Evolutionary conservation across 768 basidiomycete genomes (phyloP).

Genomic region (Kwoniella sp.): DNA sequence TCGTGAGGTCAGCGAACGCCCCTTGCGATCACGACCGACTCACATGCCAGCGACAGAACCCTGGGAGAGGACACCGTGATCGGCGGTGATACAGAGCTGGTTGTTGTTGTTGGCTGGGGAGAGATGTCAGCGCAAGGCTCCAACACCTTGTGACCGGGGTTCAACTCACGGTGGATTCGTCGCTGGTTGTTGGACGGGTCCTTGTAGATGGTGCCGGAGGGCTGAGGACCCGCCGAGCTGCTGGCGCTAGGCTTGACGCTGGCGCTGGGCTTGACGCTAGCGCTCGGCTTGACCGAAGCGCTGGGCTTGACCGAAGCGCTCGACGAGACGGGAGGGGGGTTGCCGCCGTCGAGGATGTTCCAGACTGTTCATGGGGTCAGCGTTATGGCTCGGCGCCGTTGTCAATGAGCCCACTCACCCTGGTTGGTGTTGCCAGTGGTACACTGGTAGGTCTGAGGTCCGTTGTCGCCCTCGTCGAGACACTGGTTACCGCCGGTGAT

Average conservation of each 20-base stretch:
- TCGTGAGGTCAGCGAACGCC: not conserved
- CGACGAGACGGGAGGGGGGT: not conserved
- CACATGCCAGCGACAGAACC: not conserved
- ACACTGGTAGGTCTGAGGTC: constrained; percentile 45
- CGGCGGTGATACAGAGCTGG: constrained; percentile 7
- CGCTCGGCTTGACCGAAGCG: not conserved
- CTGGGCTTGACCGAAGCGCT: not conserved
- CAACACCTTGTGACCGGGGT: not conserved
- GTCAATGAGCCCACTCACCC: constrained; percentile 14
- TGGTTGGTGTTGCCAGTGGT: constrained; percentile 47
- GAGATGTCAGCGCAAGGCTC: too few relatives aligned
- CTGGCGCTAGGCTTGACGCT: not conserved
- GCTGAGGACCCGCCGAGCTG: not conserved
- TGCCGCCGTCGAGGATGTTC: constrained; percentile 2
- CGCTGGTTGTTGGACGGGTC: constrained; percentile 3
- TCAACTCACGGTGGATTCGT: constrained; percentile 10
- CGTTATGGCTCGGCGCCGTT: not conserved
- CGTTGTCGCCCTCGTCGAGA: constrained; percentile 34
- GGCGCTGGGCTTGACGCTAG: not conserved
- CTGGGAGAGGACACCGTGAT: not conserved
- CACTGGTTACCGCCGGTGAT: constrained; percentile 48
- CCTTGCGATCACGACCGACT: not conserved
- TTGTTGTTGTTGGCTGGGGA: not conserved
- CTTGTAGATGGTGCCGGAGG: constrained; percentile 7
- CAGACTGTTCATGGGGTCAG: constrained; percentile 2